Conservation (phyloP, 2,329 filamentous ascomycete species). For the Fusarium pseudoanthophilum region DNA sequence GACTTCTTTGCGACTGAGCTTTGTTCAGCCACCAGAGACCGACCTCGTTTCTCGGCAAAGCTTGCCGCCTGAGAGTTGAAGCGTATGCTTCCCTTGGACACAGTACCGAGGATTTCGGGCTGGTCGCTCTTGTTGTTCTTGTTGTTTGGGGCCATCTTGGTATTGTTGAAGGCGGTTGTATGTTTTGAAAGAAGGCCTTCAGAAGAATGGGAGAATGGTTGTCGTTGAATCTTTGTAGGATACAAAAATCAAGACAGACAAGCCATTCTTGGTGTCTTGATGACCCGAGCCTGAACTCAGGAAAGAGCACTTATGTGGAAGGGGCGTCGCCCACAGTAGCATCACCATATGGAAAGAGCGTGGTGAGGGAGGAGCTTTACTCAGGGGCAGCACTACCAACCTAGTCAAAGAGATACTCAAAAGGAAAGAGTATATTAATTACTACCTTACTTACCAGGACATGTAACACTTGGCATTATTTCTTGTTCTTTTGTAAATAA, state of each 20-base stretch:
- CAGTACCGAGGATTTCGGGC: not conserved
- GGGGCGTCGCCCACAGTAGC: not conserved
- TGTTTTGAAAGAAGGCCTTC: not conserved
- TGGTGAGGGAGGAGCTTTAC: too few species aligned
- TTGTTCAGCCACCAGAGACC: not conserved
- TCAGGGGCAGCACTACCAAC: too few species aligned
- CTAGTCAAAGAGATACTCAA: too few species aligned
- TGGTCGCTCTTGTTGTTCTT: not conserved
- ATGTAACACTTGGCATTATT: too few species aligned
- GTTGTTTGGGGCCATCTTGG: not conserved
- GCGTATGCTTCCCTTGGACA: not conserved
- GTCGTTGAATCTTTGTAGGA: not conserved
- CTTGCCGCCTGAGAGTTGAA: not conserved
- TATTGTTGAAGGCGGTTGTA: too few species aligned
- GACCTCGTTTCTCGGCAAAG: not conserved
- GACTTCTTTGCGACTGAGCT: not conserved
- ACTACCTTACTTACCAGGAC: too few species aligned
- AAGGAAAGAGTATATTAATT: too few species aligned
- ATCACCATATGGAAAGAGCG: too few species aligned
- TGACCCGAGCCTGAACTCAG: not conserved
- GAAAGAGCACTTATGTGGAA: not conserved
- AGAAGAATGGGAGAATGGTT: not conserved
- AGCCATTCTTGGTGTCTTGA: not conserved
- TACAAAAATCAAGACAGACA: not conserved
- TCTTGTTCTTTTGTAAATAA: too few species aligned